These are phyloP conservation scores for Talaromyces atroroseus DNA, from an alignment of 2,329 filamentous ascomycete species.

Conservation along the genomic window DNA sequence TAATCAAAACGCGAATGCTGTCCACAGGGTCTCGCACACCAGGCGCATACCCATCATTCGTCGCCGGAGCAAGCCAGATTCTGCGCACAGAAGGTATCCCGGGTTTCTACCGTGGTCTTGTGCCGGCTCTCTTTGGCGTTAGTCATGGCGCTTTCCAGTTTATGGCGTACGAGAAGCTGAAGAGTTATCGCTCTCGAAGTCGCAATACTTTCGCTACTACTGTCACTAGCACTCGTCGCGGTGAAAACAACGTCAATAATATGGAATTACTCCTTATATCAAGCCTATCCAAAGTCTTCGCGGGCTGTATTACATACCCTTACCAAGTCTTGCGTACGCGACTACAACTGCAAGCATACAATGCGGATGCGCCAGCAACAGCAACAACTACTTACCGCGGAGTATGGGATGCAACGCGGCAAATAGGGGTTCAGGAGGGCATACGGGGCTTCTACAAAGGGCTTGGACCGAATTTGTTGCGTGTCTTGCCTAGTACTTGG, in stretches of 20 bases:
- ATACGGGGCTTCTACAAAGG: constrained; percentile 84
- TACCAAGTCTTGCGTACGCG: constrained; percentile 88
- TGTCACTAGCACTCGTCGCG: constrained; percentile 19
- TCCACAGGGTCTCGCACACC: constrained; percentile 68
- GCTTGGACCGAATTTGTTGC: constrained; percentile 77
- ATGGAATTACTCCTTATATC: constrained; percentile 76
- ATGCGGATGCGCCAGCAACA: constrained; percentile 46
- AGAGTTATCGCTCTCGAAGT: constrained; percentile 51
- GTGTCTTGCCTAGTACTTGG: constrained; percentile 91
- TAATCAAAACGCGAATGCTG: constrained; percentile 95
- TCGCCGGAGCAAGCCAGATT: constrained; percentile 63
- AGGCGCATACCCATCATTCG: constrained; percentile 77
- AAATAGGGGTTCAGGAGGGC: constrained; percentile 77
- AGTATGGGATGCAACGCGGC: constrained; percentile 63
- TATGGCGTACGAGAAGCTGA: constrained; percentile 79
- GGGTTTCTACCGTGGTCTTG: constrained; percentile 84
- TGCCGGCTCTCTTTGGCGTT: constrained; percentile 78
- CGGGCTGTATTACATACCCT: constrained; percentile 86
- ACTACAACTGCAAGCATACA: constrained; percentile 81
- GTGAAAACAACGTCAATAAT: constrained; percentile 52
- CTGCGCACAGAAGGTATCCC: constrained; percentile 63
- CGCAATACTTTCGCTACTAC: constrained; percentile 20
- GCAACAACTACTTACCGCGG: constrained; percentile 62
- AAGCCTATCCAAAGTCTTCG: constrained; percentile 75
- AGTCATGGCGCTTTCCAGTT: constrained; percentile 94